Percentiles rank a stretch among this genome's conserved stretches.
phyloP scores from a whole-genome alignment of 495 filamentous ascomycete genomes.

The Monascus purpureus region DNA sequence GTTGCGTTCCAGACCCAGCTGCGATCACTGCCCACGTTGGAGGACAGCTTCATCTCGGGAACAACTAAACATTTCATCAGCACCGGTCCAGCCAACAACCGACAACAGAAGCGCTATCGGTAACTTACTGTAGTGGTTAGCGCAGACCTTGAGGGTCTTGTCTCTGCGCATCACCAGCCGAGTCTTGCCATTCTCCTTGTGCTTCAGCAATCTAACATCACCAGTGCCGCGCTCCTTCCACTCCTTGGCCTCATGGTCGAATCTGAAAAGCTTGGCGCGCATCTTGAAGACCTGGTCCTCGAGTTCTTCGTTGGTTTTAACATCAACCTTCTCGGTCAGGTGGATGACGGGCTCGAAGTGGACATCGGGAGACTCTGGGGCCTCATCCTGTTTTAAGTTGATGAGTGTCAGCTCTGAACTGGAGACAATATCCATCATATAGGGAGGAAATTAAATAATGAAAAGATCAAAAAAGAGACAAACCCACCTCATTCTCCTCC shows the following conservation, averaged over 20 bases:
- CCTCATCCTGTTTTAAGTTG: slow-evolving; percentile 36
- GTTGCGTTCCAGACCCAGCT: slow-evolving; percentile 99
- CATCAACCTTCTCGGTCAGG: slow-evolving; percentile 89
- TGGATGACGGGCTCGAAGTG: slow-evolving; percentile 94
- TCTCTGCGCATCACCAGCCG: slow-evolving; percentile 96
- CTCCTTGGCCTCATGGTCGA: slow-evolving; percentile 75
- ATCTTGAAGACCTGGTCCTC: slow-evolving; percentile 98
- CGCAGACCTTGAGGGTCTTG: slow-evolving; percentile 99
- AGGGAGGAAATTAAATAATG: too few relatives aligned
- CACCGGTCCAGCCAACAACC: not conserved
- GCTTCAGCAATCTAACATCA: slow-evolving; percentile 91
- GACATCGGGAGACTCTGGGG: slow-evolving; percentile 75
- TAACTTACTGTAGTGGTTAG: slow-evolving; percentile 94
- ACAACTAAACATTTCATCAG: slow-evolving; percentile 50
- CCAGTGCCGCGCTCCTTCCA: slow-evolving; percentile 99
- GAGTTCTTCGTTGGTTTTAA: slow-evolving; percentile 95
- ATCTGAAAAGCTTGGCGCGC: slow-evolving; percentile 99
- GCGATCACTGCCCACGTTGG: slow-evolving; percentile 94
- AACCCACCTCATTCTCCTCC: slow-evolving; percentile 32
- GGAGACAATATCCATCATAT: too few relatives aligned
- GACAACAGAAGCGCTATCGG: not conserved
- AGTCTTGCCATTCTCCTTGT: slow-evolving; percentile 96
- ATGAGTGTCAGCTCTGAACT: too few relatives aligned
- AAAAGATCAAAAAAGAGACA: not conserved
- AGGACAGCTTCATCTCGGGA: slow-evolving; percentile 95